Conservation (phyloP, 257 asterid species). For the Haberlea rhodopensis region DNA sequence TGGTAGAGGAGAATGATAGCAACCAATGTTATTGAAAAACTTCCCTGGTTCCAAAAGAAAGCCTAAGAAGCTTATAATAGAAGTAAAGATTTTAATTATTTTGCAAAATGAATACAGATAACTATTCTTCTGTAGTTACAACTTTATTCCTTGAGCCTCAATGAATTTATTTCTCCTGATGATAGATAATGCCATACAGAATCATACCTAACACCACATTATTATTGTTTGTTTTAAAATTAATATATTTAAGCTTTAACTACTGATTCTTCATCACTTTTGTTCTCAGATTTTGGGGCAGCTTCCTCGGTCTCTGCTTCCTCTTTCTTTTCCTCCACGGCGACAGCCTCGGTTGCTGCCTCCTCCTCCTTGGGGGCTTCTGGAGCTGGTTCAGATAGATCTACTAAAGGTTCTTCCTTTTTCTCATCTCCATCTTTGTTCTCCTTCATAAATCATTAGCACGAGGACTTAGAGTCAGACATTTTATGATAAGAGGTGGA, state of each 20-base stretch:
- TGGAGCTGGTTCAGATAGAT: constrained; percentile 35
- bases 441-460: constrained; percentile 35
- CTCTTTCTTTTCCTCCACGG: too few relatives aligned
- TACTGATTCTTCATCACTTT: constrained; percentile 6
- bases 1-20: background rate
- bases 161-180: constrained; percentile 7
- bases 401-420: constrained; percentile 39
- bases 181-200: background rate
- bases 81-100: too few relatives aligned
- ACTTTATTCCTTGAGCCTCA: constrained; percentile 35
- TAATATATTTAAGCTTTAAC: too few relatives aligned
- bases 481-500: background rate
- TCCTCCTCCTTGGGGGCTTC: constrained; percentile 43
- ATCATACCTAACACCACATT: constrained; percentile 18
- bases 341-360: background rate
- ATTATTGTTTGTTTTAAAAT: too few relatives aligned
- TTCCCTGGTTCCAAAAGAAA: background rate
- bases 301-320: constrained; percentile 27
- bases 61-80: background rate
- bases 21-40: background rate
- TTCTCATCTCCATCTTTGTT: too few relatives aligned
- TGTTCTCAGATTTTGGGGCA: constrained; percentile 19
- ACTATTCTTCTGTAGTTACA: background rate
- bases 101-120: background rate
- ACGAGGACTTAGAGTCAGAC: background rate